These are phyloP conservation scores for Cucurbitaria berberidis DNA, from an alignment of 2,329 filamentous ascomycete genomes.

Conservation along the genomic window DNA sequence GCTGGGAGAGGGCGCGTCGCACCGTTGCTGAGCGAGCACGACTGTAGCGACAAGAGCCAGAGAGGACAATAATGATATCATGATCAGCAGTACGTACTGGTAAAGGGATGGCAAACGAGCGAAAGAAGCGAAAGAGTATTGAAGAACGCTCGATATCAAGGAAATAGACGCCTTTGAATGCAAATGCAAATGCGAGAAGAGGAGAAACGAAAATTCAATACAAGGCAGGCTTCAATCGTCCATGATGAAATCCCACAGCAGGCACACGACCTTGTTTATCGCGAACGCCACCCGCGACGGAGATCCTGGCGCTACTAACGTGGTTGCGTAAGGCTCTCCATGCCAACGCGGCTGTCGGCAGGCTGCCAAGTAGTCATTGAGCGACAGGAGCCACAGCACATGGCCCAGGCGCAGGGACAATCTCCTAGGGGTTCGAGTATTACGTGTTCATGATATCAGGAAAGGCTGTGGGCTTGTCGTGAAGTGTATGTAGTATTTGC, in stretches of 20 bases:
- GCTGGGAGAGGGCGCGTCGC: conserved; percentile 27
- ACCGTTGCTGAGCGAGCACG: conserved; percentile 29
- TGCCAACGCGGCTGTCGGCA: conserved; percentile 23
- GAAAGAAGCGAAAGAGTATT: conserved; percentile 3
- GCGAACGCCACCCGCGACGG: neutral
- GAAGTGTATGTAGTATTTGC: too few species aligned
- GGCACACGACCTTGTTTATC: conserved; percentile 18
- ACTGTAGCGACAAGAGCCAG: conserved; percentile 15
- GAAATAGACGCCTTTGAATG: neutral
- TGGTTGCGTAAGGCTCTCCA: conserved; percentile 1
- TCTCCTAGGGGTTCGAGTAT: conserved; percentile 5
- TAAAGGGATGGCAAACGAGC: neutral
- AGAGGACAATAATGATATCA: conserved; percentile 19
- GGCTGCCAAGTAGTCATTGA: conserved; percentile 14
- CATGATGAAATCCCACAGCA: conserved; percentile 13
- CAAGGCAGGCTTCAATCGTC: neutral
- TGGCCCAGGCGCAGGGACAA: conserved; percentile 13
- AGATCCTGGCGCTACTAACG: conserved; percentile 5
- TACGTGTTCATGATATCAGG: conserved; percentile 5
- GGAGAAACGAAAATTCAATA: neutral
- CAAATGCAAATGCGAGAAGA: neutral
- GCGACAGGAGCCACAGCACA: conserved; percentile 13
- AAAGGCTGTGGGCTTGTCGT: neutral
- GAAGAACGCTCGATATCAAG: neutral
- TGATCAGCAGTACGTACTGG: conserved; percentile 5